phyloP scores from a whole-genome alignment of 1,284 basidiomycete species.

The Mycena sp. region DNA sequence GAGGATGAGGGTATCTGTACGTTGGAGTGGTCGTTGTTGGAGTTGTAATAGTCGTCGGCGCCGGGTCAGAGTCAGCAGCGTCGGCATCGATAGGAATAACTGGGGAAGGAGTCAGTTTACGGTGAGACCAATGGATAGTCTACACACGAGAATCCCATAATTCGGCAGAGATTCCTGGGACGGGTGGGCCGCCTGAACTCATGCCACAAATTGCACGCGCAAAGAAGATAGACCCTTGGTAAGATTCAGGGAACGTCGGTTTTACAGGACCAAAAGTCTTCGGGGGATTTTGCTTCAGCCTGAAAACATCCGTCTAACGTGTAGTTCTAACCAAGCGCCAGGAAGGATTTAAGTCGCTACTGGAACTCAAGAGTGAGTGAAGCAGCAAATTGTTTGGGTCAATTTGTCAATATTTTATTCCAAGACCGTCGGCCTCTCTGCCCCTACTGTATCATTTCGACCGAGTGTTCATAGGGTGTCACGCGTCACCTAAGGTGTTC shows the following conservation, averaged over 20 bases:
- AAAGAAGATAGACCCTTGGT: background rate
- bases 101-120: constrained; percentile 5
- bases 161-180: constrained; percentile 13
- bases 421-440: too few species aligned
- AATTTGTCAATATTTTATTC: background rate
- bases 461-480: too few species aligned
- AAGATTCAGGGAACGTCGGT: too few species aligned
- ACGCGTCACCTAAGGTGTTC: too few species aligned
- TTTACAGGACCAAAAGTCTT: too few species aligned
- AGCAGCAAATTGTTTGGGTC: too few species aligned
- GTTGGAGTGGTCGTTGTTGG: background rate
- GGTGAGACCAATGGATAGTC: background rate
- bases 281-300: background rate
- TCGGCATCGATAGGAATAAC: constrained; percentile 24
- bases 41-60: background rate
- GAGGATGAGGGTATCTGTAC: constrained; percentile 1
- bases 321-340: too few species aligned
- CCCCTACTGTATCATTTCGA: too few species aligned
- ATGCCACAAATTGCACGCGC: background rate
- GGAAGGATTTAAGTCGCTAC: too few species aligned
- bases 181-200: background rate
- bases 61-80: constrained; percentile 1
- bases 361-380: too few species aligned
- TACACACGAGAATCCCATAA: constrained; percentile 27
- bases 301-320: background rate